These are phyloP conservation scores for Podaxis carcinomalis DNA, from an alignment of 768 basidiomycete species.

Conservation along the genomic window DNA sequence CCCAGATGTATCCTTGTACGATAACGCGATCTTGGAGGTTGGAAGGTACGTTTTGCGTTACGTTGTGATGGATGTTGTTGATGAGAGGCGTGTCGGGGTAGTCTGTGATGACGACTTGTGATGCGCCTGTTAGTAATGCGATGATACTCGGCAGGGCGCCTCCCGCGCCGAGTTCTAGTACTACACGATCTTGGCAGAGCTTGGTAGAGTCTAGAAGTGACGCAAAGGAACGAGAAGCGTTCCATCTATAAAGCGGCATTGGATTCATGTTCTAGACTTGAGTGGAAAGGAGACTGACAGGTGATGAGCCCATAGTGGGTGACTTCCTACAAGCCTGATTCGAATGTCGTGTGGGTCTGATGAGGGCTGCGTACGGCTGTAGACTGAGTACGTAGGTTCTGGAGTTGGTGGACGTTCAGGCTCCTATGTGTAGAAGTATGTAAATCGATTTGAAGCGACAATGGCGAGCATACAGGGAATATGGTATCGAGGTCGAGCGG, in stretches of 20 bases:
- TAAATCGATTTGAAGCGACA: background rate
- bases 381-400: slow-evolving; percentile 49
- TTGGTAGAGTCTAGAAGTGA: slow-evolving; percentile 58
- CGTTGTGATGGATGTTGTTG: slow-evolving; percentile 71
- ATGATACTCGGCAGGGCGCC: slow-evolving; percentile 87
- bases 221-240: slow-evolving; percentile 71
- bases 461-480: slow-evolving; percentile 40
- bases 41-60: slow-evolving; percentile 47
- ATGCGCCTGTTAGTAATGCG: slow-evolving; percentile 27
- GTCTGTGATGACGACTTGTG: slow-evolving; percentile 82
- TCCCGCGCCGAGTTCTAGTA: slow-evolving; percentile 92
- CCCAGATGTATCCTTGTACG: slow-evolving; percentile 77
- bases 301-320: slow-evolving; percentile 81
- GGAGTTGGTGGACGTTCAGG: slow-evolving; percentile 66
- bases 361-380: slow-evolving; percentile 32
- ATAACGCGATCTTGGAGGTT: slow-evolving; percentile 30
- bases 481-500: slow-evolving; percentile 36
- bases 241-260: slow-evolving; percentile 69
- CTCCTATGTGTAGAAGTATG: slow-evolving; percentile 39
- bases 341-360: slow-evolving; percentile 30
- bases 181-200: slow-evolving; percentile 36
- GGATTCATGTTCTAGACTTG: no score
- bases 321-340: slow-evolving; percentile 72
- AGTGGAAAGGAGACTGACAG: no score
- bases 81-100: slow-evolving; percentile 81